Evolutionary conservation across 345 rosid genomes (phyloP), one percentile per base, ranked within the genome.

Genomic region (Punica granatum): DNA sequence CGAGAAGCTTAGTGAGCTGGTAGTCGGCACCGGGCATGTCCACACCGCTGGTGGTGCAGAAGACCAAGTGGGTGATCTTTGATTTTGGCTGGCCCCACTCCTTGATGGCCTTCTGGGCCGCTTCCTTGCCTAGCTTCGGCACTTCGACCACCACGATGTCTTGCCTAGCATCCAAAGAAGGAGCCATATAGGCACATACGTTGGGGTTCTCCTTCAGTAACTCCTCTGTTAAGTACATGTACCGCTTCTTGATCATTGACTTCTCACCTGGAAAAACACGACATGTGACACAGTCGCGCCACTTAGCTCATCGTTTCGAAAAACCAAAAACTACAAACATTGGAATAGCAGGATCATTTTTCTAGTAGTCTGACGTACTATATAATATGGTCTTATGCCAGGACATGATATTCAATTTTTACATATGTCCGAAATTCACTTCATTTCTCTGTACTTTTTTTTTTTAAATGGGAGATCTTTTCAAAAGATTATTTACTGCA

Each of bases 41-140:
- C 0, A 79, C 43, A 13, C 73, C 56, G 53, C 63, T 51, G 73
- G 82, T 74, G 26, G 89, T 85, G 81, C 85, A 83, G 41, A 85
- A 83, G 70, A 85, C 73, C 30, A 85, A 34, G 60, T 85, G 89
- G 23, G 89, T 85, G 70, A 85, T 79, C 62, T 77, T 79, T 51
- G 89, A 85, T 64, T 78, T 85, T n/a, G n/a, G n/a, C n/a, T n/a
- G n/a, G n/a, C n/a, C n/a, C n/a, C n/a, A n/a, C n/a, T n/a, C n/a
- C n/a, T 90, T 86, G 74, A 86, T 82, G 48, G 94, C 97, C 67
- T 83, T 85, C 28, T 67, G 39, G 0, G 94, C 97, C 0, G 94
- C 97, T 43, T 86, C 92, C 67, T 88, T 90, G 2, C 89, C 97
- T 0, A 90, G 76, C 78, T 79, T 88, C 0, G 97, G 94, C 10